Base-by-base conservation (phyloP, 139 green algal species). In the Mesostigma viride region DNA sequence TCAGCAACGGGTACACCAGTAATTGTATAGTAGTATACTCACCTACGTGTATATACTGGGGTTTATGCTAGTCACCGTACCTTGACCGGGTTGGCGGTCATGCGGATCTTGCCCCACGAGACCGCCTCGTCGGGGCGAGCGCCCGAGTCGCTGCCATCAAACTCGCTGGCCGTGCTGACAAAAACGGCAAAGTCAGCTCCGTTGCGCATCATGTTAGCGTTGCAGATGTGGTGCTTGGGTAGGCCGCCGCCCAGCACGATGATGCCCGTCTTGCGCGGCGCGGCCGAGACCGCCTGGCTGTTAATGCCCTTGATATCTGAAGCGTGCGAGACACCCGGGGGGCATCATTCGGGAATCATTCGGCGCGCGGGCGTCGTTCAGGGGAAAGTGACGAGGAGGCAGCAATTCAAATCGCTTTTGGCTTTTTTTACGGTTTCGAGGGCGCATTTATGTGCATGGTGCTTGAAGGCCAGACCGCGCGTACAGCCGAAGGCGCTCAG, bases 131-230 rank as follows among this genome's bases (percentile, higher is more conserved):
- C 93, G 0, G 93, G 93, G 2, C 83, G 67, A 0, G 93, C 93
- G 0, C 92, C 84, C 17, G 68, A 79, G 82, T 97, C 92, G 58
- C 84, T 92, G 40, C 92, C 92, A 69, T 99, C 92, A 83, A 91
- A 97, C 75, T 97, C 92, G 67, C 95, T 62, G 31, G 77, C 77
- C 3, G 77, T 83, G 68, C 74, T 78, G 45, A 84, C 45, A 33
- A 70, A 78, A 3, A 83, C 76, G 5, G 76, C 66, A 81, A 89
- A 98, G 78, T 99, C 92, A 8, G 90, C 88, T 3, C 93, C 93
- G 68, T 99, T 99, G 58, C 86, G 84, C 90, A 99, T 97, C 4
- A 99, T 72, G 77, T 99, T 99, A 33, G 92, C 92, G 74, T 99
- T 99, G 77, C 84, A 94, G 61, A 97, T 92, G 81, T 99, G 93